Conservation (phyloP, 108 stramenopile species). For the Fragilaria radians region DNA sequence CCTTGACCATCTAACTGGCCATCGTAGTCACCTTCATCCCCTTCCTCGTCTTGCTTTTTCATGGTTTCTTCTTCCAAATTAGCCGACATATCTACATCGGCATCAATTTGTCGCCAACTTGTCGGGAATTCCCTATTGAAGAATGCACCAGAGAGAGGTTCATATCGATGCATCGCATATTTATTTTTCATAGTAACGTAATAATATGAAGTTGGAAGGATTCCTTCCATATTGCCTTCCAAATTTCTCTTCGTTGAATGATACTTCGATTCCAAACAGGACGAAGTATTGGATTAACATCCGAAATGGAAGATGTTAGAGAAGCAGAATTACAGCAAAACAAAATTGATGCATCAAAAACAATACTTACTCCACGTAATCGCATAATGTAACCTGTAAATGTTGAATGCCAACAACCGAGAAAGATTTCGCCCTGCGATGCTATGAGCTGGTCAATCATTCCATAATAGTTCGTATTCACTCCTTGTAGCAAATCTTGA, state of each 20-base stretch:
- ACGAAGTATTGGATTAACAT: neutral
- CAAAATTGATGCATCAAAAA: neutral
- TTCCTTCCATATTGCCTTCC: slow-evolving; percentile 40
- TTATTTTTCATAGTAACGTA: slow-evolving; percentile 42
- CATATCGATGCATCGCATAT: slow-evolving; percentile 45
- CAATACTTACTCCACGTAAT: slow-evolving; percentile 32
- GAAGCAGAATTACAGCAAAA: neutral
- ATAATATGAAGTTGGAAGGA: slow-evolving; percentile 43
- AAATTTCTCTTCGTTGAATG: slow-evolving; percentile 42
- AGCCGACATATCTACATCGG: neutral
- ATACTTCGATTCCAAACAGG: slow-evolving; percentile 12
- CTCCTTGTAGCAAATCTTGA: slow-evolving; percentile 27
- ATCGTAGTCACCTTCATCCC: neutral
- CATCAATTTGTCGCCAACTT: slow-evolving; percentile 70
- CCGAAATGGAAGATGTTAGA: too few species aligned
- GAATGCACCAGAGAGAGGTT: slow-evolving; percentile 32
- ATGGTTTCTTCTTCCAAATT: too few species aligned
- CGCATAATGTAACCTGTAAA: slow-evolving; percentile 68
- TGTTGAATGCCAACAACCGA: slow-evolving; percentile 78
- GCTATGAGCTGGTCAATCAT: slow-evolving; percentile 90
- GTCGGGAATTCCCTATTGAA: slow-evolving; percentile 69
- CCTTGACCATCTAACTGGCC: neutral
- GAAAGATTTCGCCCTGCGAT: slow-evolving; percentile 53
- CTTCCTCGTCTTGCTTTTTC: neutral
- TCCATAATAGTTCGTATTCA: slow-evolving; percentile 52